A percentile compares a stretch with the other conserved stretches of the same genome.
phyloP scores from a whole-genome alignment of 1,139 yeast species.

The Kazachstania sp. region DNA sequence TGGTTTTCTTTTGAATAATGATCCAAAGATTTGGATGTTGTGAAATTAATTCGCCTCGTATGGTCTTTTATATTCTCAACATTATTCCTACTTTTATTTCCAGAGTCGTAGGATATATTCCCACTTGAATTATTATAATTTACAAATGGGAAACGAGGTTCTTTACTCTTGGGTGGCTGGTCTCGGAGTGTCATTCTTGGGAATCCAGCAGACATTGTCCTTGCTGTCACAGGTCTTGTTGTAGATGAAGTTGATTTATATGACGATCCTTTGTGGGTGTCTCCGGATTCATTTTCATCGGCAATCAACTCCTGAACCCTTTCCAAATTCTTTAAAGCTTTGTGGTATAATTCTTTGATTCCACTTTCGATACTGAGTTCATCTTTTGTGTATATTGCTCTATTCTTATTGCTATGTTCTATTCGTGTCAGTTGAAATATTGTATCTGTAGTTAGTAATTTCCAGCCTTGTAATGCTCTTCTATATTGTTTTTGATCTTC shows the following conservation, averaged over 20 bases:
- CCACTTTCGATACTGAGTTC: slow-evolving; percentile 33
- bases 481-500: slow-evolving; percentile 48
- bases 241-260: background rate
- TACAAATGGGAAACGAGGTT: background rate
- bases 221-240: slow-evolving; percentile 4
- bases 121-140: background rate
- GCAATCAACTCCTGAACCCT: slow-evolving; percentile 22
- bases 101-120: background rate
- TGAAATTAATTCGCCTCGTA: slow-evolving; percentile 14
- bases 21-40: slow-evolving; percentile 19
- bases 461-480: slow-evolving; percentile 65
- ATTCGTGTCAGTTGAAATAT: slow-evolving; percentile 48
- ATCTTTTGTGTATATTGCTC: slow-evolving; percentile 38
- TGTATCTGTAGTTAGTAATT: slow-evolving; percentile 52
- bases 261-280: background rate
- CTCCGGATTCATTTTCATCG: background rate
- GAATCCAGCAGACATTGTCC: slow-evolving; percentile 5
- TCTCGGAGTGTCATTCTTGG: slow-evolving; percentile 7
- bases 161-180: background rate
- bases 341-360: slow-evolving; percentile 30
- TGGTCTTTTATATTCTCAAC: background rate
- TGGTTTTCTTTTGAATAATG: background rate
- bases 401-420: slow-evolving; percentile 37
- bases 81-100: background rate
- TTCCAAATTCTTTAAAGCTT: slow-evolving; percentile 33